Percentiles rank a stretch among this genome's conserved stretches.
phyloP scores from a whole-genome alignment of 441 rosid genomes.

The Capsella rubella region DNA sequence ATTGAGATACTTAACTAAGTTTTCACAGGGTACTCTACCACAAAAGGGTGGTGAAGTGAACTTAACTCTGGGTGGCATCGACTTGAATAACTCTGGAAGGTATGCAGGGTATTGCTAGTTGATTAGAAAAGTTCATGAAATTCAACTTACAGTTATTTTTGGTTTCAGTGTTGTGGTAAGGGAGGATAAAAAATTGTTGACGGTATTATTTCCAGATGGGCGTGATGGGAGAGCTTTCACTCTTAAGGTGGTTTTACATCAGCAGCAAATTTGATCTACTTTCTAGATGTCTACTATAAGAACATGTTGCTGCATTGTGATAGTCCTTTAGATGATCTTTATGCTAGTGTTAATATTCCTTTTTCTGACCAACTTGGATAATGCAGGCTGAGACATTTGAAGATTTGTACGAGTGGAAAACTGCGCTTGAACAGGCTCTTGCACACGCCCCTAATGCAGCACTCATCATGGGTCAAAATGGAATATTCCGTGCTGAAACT shows the following conservation, averaged over 20 bases:
- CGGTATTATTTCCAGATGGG: conserved; percentile 98
- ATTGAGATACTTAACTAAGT: conserved; percentile 34
- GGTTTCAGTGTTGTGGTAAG: conserved; percentile 91
- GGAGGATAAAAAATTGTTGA: conserved; percentile 92
- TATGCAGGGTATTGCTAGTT: conserved; percentile 42
- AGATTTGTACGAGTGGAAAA: conserved; percentile 96
- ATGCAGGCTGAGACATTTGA: conserved; percentile 91
- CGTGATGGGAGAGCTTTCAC: conserved; percentile 99
- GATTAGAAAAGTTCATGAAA: conserved; percentile 28
- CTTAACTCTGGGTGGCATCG: conserved; percentile 95
- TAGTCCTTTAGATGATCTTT: conserved; percentile 28
- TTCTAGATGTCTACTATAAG: conserved; percentile 20
- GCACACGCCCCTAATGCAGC: conserved; percentile 98
- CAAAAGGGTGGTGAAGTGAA: conserved; percentile 97
- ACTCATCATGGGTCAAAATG: conserved; percentile 95
- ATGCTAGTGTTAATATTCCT: conserved; percentile 19
- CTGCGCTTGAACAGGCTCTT: conserved; percentile 93
- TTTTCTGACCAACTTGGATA: conserved; percentile 37
- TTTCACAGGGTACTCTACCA: conserved; percentile 80
- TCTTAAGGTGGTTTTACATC: conserved; percentile 74
- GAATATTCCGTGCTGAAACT: conserved; percentile 80
- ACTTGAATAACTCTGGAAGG: conserved; percentile 99
- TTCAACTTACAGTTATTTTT: conserved; percentile 39
- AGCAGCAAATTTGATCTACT: conserved; percentile 15
- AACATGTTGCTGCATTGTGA: not conserved